Base-by-base conservation (phyloP, 805 yeast genomes). In the Candida bentonensis region DNA sequence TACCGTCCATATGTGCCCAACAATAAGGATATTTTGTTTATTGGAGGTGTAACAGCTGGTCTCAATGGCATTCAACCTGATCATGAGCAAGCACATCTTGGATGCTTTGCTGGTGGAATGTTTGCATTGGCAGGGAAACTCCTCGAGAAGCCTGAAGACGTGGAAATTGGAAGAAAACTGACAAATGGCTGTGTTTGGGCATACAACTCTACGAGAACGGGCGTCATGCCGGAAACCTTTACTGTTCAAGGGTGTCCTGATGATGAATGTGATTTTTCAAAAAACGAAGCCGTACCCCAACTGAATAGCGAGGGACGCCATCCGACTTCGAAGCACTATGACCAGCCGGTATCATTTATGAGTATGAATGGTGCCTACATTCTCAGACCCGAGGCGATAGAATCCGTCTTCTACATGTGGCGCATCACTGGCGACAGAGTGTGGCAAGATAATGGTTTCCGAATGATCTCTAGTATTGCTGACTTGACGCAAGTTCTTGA, bases 211-310 rank as follows among this genome's bases (percentile, higher is more conserved):
- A 63, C 65, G 7, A 41, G 55, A 53, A 27, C 63, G 53, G 60
- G 70, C 52, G 57, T 67, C 45, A 67, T 64, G 72, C 74, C 76
- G 2, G 76, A 72, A 47, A 54, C 54, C 20, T 46, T 69, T 30
- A 85, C 83, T 59, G 96, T 76, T 5, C 82, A 81, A 1, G 89
- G 89, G 70, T 85, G 85, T 61, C 64, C 70, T 7, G 76, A 75
- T 48, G 56, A 60, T 2, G 55, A 53, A 11, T 27, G 30, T 4
- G 47, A 44, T 25, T 46, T 44, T 33, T 15, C 25, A 13, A 11
- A 11, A 7, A 5, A 5, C 23, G 40, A 42, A 7, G 15, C 9
- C 15, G 21, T 21, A 5, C 50, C 52, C 15, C 49, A 50, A 22
- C 41, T 51, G 23, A 22, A 21, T 5, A 21, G 17, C 17, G 21